Conservation (phyloP, 1,284 basidiomycete genomes). For the Heterobasidion parviporum region DNA sequence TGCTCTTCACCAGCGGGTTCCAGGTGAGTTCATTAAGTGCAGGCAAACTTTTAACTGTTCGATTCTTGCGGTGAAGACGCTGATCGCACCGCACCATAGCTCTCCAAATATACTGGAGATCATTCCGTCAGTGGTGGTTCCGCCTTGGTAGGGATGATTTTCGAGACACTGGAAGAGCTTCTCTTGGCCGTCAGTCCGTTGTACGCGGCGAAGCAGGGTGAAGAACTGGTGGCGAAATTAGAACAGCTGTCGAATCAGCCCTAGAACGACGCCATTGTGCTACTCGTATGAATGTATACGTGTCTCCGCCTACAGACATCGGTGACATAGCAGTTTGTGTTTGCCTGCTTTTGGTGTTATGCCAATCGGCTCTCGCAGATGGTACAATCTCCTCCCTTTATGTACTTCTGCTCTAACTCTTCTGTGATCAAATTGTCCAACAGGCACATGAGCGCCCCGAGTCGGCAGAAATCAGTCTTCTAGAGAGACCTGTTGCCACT, state of each 20-base stretch:
- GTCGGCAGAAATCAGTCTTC: too few species aligned
- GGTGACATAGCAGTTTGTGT: too few species aligned
- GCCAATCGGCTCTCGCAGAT: too few species aligned
- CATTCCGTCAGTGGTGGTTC: not conserved
- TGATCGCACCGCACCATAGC: too few species aligned
- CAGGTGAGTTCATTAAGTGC: constrained; percentile 1
- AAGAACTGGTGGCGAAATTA: constrained; percentile 6
- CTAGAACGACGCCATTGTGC: not conserved
- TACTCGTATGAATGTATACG: too few species aligned
- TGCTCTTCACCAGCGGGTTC: constrained; percentile 9
- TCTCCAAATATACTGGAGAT: not conserved
- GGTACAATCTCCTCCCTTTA: too few species aligned
- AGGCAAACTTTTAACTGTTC: not conserved
- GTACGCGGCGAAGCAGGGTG: constrained; percentile 5
- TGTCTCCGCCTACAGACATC: too few species aligned
- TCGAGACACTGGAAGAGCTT: constrained; percentile 13
- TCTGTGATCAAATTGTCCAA: too few species aligned
- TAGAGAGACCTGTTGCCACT: too few species aligned
- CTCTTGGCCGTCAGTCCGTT: constrained; percentile 6
- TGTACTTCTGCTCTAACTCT: too few species aligned
- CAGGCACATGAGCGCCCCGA: too few species aligned
- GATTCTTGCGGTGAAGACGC: not conserved
- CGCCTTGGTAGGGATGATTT: not conserved
- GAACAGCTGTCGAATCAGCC: not conserved
- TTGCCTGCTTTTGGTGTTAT: too few species aligned